Conservation (phyloP, 345 rosid genomes). For the Trapa bicornis region DNA sequence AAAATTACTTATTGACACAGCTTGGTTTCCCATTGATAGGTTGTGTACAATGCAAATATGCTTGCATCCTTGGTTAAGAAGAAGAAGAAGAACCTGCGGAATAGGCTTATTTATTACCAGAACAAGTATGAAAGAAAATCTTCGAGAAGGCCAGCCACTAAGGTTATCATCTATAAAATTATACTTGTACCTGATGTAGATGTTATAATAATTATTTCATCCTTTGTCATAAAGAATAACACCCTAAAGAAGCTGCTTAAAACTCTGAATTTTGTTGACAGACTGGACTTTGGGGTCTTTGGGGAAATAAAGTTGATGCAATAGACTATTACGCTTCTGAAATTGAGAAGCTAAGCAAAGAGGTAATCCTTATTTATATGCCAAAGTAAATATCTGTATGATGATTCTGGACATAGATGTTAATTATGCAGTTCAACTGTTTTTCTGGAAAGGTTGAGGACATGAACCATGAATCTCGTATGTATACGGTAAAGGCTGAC, state of each 20-base stretch:
- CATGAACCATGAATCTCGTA: too few species aligned
- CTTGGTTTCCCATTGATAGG: slow-evolving; percentile 23
- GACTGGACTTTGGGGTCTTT: slow-evolving; percentile 67
- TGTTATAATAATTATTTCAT: too few species aligned
- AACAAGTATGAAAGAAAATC: slow-evolving; percentile 57
- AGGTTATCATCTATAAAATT: slow-evolving; percentile 31
- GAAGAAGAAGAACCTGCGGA: slow-evolving; percentile 44
- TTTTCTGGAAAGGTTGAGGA: background rate
- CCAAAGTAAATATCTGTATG: background rate
- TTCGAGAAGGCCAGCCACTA: slow-evolving; percentile 44
- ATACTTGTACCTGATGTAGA: background rate
- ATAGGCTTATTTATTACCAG: slow-evolving; percentile 64
- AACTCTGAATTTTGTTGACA: slow-evolving; percentile 15
- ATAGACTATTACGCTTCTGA: slow-evolving; percentile 52
- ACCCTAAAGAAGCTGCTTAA: background rate
- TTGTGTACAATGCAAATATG: slow-evolving; percentile 70
- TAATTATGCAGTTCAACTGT: background rate
- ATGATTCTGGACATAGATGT: background rate
- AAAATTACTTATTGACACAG: background rate
- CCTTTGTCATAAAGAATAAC: background rate
- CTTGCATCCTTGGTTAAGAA: slow-evolving; percentile 60
- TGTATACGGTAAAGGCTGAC: background rate
- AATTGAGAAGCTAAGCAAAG: slow-evolving; percentile 38
- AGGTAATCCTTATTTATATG: slow-evolving; percentile 30
- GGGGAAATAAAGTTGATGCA: slow-evolving; percentile 75